Evolutionary conservation across 2,329 filamentous ascomycete genomes (phyloP).

Genomic region (Sporothrix brunneoviolacea): DNA sequence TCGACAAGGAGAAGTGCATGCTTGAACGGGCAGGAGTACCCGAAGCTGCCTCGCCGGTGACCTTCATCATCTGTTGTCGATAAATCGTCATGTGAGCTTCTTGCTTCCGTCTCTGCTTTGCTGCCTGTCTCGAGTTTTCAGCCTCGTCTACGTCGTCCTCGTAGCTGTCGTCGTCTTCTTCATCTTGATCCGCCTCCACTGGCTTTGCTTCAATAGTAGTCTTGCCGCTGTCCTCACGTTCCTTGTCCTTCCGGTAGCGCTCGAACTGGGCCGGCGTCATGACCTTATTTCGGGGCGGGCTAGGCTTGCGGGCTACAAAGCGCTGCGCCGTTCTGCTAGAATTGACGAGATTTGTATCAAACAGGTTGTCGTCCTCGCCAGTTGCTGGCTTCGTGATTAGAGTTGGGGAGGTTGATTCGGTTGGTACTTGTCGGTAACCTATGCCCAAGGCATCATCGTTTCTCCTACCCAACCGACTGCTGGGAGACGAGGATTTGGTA

Average conservation of each 20-base stretch:
- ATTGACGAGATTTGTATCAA: conserved; percentile 40
- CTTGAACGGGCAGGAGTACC: conserved; percentile 44
- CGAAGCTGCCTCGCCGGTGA: conserved; percentile 65
- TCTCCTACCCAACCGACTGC: conserved; percentile 30
- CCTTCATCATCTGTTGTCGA: conserved; percentile 94
- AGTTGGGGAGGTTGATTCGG: conserved; percentile 27
- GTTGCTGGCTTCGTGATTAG: conserved; percentile 37
- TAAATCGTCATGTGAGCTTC: conserved; percentile 87
- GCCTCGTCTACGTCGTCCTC: conserved; percentile 72
- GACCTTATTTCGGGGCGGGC: conserved; percentile 58
- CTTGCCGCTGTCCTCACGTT: conserved; percentile 43
- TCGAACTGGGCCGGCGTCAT: conserved; percentile 91
- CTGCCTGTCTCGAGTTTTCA: conserved; percentile 65
- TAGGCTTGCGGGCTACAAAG: conserved; percentile 29
- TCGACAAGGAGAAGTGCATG: conserved; percentile 53
- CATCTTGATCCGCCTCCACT: conserved; percentile 51
- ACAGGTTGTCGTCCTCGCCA: conserved; percentile 51
- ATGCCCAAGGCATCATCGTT: conserved; percentile 32
- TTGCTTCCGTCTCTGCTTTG: conserved; percentile 76
- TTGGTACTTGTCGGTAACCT: conserved; percentile 25
- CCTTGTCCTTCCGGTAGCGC: conserved; percentile 67
- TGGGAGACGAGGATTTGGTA: conserved; percentile 5
- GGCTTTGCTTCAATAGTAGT: conserved; percentile 35
- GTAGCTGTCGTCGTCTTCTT: conserved; percentile 58
- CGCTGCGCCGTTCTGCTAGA: conserved; percentile 32